Conservation (phyloP, 208 protist genomes). For the Acanthamoeba lugdunensis region DNA sequence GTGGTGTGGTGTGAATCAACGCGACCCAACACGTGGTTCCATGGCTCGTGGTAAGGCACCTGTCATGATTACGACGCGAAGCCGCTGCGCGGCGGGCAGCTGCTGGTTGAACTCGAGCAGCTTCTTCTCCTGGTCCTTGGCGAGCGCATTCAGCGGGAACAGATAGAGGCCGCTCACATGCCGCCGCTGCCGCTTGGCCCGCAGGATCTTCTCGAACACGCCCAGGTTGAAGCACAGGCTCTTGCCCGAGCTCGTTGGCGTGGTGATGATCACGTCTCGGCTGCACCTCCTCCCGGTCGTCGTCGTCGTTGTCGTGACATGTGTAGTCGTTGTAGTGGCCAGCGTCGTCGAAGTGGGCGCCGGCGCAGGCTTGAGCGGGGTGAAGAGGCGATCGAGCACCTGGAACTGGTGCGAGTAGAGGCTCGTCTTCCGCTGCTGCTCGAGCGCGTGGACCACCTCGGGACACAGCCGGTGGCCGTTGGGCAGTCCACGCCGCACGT, state of each 20-base stretch:
- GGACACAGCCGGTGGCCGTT: neutral
- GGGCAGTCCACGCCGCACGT: neutral
- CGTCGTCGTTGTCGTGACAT: neutral
- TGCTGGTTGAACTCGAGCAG: slow-evolving; percentile 45
- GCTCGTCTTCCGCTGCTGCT: slow-evolving; percentile 10
- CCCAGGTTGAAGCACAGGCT: slow-evolving; percentile 61
- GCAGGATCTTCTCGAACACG: slow-evolving; percentile 41
- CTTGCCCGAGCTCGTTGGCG: slow-evolving; percentile 52
- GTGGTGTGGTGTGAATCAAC: too few relatives aligned
- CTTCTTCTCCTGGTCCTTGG: slow-evolving; percentile 60
- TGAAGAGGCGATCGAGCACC: slow-evolving; percentile 24
- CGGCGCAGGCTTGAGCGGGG: neutral
- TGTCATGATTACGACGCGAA: slow-evolving; percentile 16
- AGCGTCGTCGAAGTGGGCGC: neutral
- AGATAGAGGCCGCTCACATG: slow-evolving; percentile 6
- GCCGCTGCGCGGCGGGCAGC: neutral
- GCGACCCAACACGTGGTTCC: too few relatives aligned
- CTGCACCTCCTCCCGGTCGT: neutral
- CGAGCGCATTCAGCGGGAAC: slow-evolving; percentile 56
- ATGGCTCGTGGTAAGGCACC: too few relatives aligned
- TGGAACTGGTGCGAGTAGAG: slow-evolving; percentile 15
- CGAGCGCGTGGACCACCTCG: slow-evolving; percentile 13
- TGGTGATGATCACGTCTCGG: slow-evolving; percentile 44
- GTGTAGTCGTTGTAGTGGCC: neutral
- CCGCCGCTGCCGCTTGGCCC: neutral